Evolutionary conservation across 2,329 filamentous ascomycete species (phyloP), one percentile per base, ranked within the genome.

Genomic region (Byssoonygena ceratinophila): DNA sequence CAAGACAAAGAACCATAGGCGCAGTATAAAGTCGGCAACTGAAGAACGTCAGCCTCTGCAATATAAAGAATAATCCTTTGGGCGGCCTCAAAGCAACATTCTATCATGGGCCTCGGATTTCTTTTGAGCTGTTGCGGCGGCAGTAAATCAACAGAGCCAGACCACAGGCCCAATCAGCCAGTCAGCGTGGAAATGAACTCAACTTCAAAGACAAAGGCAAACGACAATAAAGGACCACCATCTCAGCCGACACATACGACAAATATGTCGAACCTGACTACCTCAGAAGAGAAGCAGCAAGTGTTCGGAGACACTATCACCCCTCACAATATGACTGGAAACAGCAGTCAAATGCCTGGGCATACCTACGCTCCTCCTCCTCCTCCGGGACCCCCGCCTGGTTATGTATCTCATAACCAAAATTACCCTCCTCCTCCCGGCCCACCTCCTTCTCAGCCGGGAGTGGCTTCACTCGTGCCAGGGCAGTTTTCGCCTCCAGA

Each of bases 401-500:
- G 65, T 61, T 54, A 47, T 48, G 9, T n/a, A 3, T 18, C 16
- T 46, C 44, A 32, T 14, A 52, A 29, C 45, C 54, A 20, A 52
- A 36, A 5, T 1, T 41, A 32, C 34, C 5, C 9, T 23, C 47
- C 41, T 39, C 49, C 49, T 7, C 22, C 56, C 9, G 56, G 54
- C 23, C 48, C 59, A 18, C 37, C 54, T 41, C 53, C 54, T 29
- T 32, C 50, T 22, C 39, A 41, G 36, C 11, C 23, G 34, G 18
- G 25, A 46, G 39, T 23, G 9, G 25, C 45, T 25, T 27, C 64
- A 62, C 53, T 61, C 11, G 23, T 27, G 4, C 12, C 65, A 68
- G 22, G 40, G 29, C 39, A 44, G 18, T 31, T 29, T 12, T 77
- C 78, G 12, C 78, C 78, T 16, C 74, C 77, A 23, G 80, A 81